Conservation (phyloP, 495 filamentous ascomycete genomes). For the Xylaria nigripes region DNA sequence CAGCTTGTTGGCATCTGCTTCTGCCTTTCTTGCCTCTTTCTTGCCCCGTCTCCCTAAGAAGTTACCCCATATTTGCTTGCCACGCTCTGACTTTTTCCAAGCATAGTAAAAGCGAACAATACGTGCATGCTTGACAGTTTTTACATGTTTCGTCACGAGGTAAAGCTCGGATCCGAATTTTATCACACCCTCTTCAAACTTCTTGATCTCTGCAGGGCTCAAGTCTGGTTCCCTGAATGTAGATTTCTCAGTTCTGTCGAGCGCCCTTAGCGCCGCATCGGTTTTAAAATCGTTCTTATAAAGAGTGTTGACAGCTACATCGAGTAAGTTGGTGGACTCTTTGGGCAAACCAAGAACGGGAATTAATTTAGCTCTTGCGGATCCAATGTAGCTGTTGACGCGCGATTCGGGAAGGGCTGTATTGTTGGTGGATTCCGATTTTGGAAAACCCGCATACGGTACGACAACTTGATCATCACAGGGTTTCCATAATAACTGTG, state of each 20-base stretch:
- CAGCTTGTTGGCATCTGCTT: slow-evolving; percentile 59
- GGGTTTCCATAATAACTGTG: slow-evolving; percentile 53
- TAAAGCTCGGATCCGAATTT: slow-evolving; percentile 90
- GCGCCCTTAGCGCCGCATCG: slow-evolving; percentile 60
- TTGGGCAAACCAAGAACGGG: slow-evolving; percentile 55
- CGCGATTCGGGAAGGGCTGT: slow-evolving; percentile 32
- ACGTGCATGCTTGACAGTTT: slow-evolving; percentile 63
- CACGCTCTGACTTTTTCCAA: slow-evolving; percentile 92
- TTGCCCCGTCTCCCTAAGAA: slow-evolving; percentile 81
- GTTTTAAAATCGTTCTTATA: slow-evolving; percentile 62
- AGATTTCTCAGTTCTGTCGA: slow-evolving; percentile 58
- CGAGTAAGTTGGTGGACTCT: slow-evolving; percentile 76
- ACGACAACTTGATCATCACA: slow-evolving; percentile 7
- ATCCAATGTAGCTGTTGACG: slow-evolving; percentile 67
- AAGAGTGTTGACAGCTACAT: slow-evolving; percentile 73
- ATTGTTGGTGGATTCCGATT: slow-evolving; percentile 40
- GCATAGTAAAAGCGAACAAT: slow-evolving; percentile 92
- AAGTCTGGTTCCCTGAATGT: slow-evolving; percentile 82
- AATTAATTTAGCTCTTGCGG: slow-evolving; percentile 51
- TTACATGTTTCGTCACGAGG: slow-evolving; percentile 74
- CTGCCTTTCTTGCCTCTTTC: slow-evolving; percentile 66
- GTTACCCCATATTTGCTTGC: slow-evolving; percentile 80
- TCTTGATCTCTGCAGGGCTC: slow-evolving; percentile 67
- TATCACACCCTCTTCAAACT: slow-evolving; percentile 84
- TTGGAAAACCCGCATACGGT: slow-evolving; percentile 8